Conservation (phyloP, 306 rosid genomes). For the Casuarina glauca region DNA sequence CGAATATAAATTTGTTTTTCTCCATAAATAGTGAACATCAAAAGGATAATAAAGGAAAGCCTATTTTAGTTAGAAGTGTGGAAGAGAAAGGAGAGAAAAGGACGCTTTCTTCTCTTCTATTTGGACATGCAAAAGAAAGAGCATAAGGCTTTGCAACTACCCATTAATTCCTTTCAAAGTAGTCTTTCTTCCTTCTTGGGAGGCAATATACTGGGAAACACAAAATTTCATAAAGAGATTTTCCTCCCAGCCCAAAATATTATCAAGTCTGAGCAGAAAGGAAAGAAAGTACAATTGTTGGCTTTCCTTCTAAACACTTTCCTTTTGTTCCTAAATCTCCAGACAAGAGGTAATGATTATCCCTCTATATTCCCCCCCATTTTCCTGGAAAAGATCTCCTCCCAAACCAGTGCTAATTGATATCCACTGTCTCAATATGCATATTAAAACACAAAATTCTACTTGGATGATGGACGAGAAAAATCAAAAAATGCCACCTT, state of each 20-base stretch:
- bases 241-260: neutral
- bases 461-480: neutral
- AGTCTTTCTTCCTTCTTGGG: neutral
- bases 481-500: neutral
- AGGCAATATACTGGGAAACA: neutral
- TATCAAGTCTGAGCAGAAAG: neutral
- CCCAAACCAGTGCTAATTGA: neutral
- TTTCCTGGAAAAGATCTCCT: neutral
- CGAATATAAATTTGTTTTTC: neutral
- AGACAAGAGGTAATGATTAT: neutral
- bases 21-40: neutral
- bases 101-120: neutral
- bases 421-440: neutral
- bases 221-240: neutral
- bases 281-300: neutral
- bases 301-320: neutral
- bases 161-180: neutral
- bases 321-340: neutral
- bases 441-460: neutral
- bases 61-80: neutral
- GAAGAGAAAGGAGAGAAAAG: neutral
- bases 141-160: neutral
- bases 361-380: neutral
- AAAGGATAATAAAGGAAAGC: neutral
- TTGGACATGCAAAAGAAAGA: neutral